Conservation (phyloP, 2,329 filamentous ascomycete genomes). For the Penicillium brasilianum region DNA sequence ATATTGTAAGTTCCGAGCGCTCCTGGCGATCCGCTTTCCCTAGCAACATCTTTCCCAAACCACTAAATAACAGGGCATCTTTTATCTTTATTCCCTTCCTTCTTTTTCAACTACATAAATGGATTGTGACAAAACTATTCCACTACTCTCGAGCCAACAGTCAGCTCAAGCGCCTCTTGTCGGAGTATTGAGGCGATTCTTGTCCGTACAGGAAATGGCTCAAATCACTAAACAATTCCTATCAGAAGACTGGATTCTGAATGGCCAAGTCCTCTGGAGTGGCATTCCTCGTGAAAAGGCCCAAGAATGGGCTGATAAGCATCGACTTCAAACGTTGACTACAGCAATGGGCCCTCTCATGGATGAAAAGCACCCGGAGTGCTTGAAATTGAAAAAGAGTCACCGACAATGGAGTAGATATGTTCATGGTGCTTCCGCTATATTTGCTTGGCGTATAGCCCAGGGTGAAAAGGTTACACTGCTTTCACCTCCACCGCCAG, state of each 20-base stretch:
- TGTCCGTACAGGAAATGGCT: neutral
- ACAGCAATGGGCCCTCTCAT: constrained; percentile 19
- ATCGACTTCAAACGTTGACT: constrained; percentile 16
- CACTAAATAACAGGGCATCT: neutral
- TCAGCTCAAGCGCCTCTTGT: neutral
- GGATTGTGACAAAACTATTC: neutral
- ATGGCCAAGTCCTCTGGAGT: constrained; percentile 21
- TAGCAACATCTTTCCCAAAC: neutral
- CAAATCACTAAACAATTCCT: constrained; percentile 14
- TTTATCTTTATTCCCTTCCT: neutral
- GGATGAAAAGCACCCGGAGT: constrained; percentile 12
- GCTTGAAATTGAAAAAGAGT: constrained; percentile 11
- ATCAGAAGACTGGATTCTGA: constrained; percentile 14
- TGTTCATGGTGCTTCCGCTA: constrained; percentile 22
- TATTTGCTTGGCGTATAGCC: constrained; percentile 21
- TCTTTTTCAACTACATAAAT: neutral
- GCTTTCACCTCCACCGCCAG: constrained; percentile 18
- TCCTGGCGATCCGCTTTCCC: neutral
- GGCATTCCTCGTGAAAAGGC: constrained; percentile 9
- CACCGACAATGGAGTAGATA: constrained; percentile 15
- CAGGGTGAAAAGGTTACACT: constrained; percentile 14
- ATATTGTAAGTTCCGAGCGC: neutral
- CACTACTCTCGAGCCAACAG: neutral
- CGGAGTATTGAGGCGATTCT: neutral
- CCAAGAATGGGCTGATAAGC: constrained; percentile 16